phyloP scores from a whole-genome alignment of 73 alveolate species.

The Blepharisma stoltei region DNA sequence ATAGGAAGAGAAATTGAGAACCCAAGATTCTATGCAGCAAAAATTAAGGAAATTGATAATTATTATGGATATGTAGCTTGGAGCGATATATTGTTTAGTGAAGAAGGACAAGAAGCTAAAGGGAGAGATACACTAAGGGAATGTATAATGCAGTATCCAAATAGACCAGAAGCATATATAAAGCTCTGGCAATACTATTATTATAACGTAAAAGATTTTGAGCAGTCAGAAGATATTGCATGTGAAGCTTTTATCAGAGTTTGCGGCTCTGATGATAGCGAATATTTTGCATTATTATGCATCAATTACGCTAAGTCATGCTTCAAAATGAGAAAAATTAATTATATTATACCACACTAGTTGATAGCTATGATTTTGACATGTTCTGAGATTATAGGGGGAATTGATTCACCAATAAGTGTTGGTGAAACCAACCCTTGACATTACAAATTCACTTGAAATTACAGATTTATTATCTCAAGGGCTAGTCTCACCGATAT shows the following conservation, averaged over 20 bases:
- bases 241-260: neutral
- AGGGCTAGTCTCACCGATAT: too few relatives aligned
- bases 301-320: neutral
- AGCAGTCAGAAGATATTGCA: neutral
- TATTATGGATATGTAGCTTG: constrained; percentile 65
- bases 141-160: neutral
- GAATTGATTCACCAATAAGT: too few relatives aligned
- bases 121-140: neutral
- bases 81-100: constrained; percentile 37
- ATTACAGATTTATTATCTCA: too few relatives aligned
- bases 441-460: too few relatives aligned
- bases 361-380: too few relatives aligned
- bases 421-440: too few relatives aligned
- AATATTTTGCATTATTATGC: neutral
- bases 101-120: too few relatives aligned
- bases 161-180: constrained; percentile 29
- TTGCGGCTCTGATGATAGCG: neutral
- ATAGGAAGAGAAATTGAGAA: neutral
- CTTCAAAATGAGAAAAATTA: neutral
- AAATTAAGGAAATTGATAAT: constrained; percentile 31
- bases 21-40: constrained; percentile 46
- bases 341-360: too few relatives aligned
- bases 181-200: neutral
- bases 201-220: constrained; percentile 9
- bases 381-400: too few relatives aligned